Base-by-base conservation (phyloP, 1,284 basidiomycete genomes). In the Butyriboletus appendiculatus region DNA sequence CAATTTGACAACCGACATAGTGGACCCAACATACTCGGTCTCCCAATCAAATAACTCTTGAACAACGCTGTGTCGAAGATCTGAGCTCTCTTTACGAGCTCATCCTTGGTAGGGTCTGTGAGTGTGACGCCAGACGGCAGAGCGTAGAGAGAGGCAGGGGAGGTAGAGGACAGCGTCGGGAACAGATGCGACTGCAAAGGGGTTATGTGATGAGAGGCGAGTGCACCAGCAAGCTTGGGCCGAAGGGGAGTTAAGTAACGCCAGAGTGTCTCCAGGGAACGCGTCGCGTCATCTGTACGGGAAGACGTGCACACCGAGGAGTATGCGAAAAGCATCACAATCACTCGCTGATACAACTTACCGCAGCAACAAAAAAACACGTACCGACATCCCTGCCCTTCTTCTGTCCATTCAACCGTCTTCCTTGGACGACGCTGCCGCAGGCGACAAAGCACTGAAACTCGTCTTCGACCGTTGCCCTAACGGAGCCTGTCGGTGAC, bases 61-160 rank as follows among this genome's bases (percentile, higher is more conserved):
- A 99, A 96, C 59, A 99, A 74, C 9, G 92, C 94, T 0, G 97
- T 99, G 68, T 99, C 95, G 20, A 98, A 91, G 20, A 98, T 86
- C 73, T 97, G 95, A 1, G 95, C 96, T 48, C 90, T 90, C 24
- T 91, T 81, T 32, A 94, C 78, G 7, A 97, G 78, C 59, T 96
- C 86, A 54, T 91, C 88, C 0, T 92, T 85, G 0, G 83, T 86
- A 15, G 96, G 76, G 5, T 82, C 77, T 0, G 82, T 72, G 32
- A 95, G 73, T 0, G 91, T 85, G 0, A 82, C 77, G 59, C 90
- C 81, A 59, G 64, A 68, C 0, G 94, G 93, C 4, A 94, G 73
- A 0, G 77, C 74, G 46, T 94, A 85, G 3, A 96, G 79, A 32
- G 92, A 88, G n/a, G 85, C 80, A 0, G 84, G 75, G 0, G 90